phyloP scores from a whole-genome alignment of 768 basidiomycete genomes.

The Podaxis sp. region DNA sequence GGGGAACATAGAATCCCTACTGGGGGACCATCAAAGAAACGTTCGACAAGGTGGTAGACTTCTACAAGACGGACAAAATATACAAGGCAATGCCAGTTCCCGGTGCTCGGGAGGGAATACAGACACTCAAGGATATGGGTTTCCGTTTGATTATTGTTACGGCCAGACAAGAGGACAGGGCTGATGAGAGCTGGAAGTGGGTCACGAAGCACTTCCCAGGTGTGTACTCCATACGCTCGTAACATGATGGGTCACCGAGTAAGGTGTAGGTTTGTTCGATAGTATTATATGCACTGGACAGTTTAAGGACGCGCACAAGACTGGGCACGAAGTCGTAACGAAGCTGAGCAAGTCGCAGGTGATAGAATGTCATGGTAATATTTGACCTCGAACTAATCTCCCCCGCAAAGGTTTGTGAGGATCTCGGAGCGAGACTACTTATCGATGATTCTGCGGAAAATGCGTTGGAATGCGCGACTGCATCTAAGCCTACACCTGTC shows the following conservation, averaged over 20 bases:
- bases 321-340: constrained; percentile 40
- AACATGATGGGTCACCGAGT: background rate
- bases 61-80: constrained; percentile 51
- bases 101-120: constrained; percentile 57
- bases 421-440: constrained; percentile 58
- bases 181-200: constrained; percentile 65
- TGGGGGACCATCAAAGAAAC: constrained; percentile 64
- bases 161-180: constrained; percentile 53
- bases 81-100: constrained; percentile 46
- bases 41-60: constrained; percentile 50
- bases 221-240: constrained; percentile 19
- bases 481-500: constrained; percentile 48
- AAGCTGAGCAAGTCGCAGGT: constrained; percentile 72
- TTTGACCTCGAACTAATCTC: background rate
- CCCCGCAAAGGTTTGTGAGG: constrained; percentile 51
- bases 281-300: constrained; percentile 71
- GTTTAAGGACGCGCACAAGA: constrained; percentile 51
- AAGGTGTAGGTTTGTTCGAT: constrained; percentile 44
- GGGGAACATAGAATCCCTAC: constrained; percentile 37
- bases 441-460: constrained; percentile 85
- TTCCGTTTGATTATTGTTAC: constrained; percentile 73
- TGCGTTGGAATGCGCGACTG: constrained; percentile 52
- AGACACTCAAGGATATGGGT: constrained; percentile 55
- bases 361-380: constrained; percentile 9
- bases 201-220: constrained; percentile 61